Conservation (phyloP, 2,329 filamentous ascomycete genomes). For the Alternaria dauci region DNA sequence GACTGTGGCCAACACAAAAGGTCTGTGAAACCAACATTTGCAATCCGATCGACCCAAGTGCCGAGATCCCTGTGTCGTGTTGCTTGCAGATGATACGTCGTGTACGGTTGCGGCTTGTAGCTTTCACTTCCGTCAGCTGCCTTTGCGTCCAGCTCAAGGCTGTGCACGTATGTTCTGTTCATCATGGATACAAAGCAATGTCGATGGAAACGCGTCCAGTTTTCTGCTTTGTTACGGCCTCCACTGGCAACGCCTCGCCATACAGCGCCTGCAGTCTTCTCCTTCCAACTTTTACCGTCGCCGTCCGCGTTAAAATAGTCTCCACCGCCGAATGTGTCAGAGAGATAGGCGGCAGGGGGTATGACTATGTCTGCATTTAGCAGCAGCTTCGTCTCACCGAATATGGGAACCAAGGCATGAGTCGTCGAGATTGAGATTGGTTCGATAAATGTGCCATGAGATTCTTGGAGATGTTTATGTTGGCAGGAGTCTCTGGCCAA, state of each 20-base stretch:
- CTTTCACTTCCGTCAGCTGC: slow-evolving; percentile 45
- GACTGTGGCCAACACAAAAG: too few species aligned
- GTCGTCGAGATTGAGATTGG: slow-evolving; percentile 60
- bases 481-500: too few species aligned
- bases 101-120: slow-evolving; percentile 50
- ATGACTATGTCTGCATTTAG: slow-evolving; percentile 63
- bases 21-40: too few species aligned
- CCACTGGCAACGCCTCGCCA: slow-evolving; percentile 61
- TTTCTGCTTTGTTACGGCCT: slow-evolving; percentile 59
- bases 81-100: slow-evolving; percentile 48
- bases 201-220: slow-evolving; percentile 77
- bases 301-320: slow-evolving; percentile 54
- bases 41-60: too few species aligned
- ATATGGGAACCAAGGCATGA: slow-evolving; percentile 57
- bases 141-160: slow-evolving; percentile 53
- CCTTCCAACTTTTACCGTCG: slow-evolving; percentile 53
- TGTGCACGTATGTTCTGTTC: slow-evolving; percentile 67
- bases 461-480: slow-evolving; percentile 43
- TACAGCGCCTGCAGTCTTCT: slow-evolving; percentile 53
- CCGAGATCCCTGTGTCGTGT: too few species aligned
- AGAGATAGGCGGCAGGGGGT: slow-evolving; percentile 61
- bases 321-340: slow-evolving; percentile 42
- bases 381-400: slow-evolving; percentile 59
- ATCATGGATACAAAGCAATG: slow-evolving; percentile 79
- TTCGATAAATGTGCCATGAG: slow-evolving; percentile 60